These are phyloP conservation scores for Quillaja saponaria DNA, from an alignment of 306 rosid species.

Conservation along the genomic window DNA sequence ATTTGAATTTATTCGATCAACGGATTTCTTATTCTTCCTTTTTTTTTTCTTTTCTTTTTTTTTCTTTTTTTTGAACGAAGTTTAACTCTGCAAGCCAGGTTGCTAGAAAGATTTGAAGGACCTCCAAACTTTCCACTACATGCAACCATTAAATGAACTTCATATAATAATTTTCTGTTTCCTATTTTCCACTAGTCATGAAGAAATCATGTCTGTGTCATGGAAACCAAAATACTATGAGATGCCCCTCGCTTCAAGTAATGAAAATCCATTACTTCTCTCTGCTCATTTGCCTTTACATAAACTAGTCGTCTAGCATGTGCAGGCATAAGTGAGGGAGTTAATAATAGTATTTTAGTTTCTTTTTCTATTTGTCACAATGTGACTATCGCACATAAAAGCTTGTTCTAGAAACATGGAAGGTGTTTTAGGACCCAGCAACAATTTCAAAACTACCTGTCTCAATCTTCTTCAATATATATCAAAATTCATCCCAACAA, in stretches of 20 bases:
- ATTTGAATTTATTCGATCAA: too few relatives aligned
- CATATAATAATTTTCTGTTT: too few relatives aligned
- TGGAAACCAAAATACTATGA: background rate
- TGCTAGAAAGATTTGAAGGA: too few relatives aligned
- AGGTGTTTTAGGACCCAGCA: conserved; percentile 11
- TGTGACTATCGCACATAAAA: background rate
- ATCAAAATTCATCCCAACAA: background rate
- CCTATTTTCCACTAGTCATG: too few relatives aligned
- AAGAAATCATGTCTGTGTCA: too few relatives aligned
- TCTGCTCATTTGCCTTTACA: conserved; percentile 4
- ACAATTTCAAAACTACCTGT: conserved; percentile 1
- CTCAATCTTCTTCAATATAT: background rate
- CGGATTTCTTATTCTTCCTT: too few relatives aligned
- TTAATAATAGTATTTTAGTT: background rate
- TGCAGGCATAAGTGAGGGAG: conserved; percentile 1
- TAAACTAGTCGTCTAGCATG: conserved; percentile 15
- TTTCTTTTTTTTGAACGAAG: too few relatives aligned
- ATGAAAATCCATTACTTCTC: conserved; percentile 14
- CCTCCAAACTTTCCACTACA: too few relatives aligned
- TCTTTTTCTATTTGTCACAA: conserved; percentile 5
- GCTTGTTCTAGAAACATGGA: conserved; percentile 1
- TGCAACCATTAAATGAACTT: too few relatives aligned
- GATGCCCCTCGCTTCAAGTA: background rate
- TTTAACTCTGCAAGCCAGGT: too few relatives aligned
- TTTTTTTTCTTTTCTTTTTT: too few relatives aligned